These are phyloP conservation scores for Ustilago loliicola DNA, from an alignment of 1,284 basidiomycete genomes.

Conservation along the genomic window DNA sequence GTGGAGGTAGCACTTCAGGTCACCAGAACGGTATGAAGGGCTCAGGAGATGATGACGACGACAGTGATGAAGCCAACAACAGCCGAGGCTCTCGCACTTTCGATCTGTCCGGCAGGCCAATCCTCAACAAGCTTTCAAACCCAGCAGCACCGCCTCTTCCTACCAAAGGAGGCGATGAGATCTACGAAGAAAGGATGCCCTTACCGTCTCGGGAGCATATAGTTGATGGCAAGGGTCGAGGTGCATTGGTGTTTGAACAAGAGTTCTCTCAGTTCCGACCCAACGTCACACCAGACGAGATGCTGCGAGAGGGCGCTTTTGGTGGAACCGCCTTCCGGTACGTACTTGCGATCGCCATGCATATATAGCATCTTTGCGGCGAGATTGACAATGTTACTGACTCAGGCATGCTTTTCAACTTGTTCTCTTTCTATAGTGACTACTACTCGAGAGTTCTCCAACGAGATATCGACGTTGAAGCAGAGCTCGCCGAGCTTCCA, in stretches of 20 bases:
- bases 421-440: constrained; percentile 16
- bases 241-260: constrained; percentile 71
- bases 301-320: constrained; percentile 72
- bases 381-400: neutral
- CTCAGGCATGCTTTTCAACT: neutral
- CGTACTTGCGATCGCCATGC: constrained; percentile 8
- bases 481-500: constrained; percentile 57
- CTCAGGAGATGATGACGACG: constrained; percentile 18
- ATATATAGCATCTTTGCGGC: too few species aligned
- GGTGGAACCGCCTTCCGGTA: constrained; percentile 72
- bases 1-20: constrained; percentile 21
- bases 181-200: constrained; percentile 34
- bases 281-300: constrained; percentile 73
- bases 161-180: constrained; percentile 28
- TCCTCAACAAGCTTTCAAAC: constrained; percentile 51
- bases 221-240: constrained; percentile 51
- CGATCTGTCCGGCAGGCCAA: constrained; percentile 36
- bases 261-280: constrained; percentile 71
- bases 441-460: constrained; percentile 52
- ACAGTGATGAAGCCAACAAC: constrained; percentile 29
- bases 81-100: constrained; percentile 41
- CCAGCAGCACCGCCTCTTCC: constrained; percentile 40
- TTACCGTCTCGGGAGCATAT: constrained; percentile 33
- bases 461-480: constrained; percentile 45
- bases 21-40: constrained; percentile 1